Evolutionary conservation across 768 basidiomycete genomes (phyloP), one percentile per base, ranked within the genome.

Genomic region (Sistotremastrum niveocremeum): DNA sequence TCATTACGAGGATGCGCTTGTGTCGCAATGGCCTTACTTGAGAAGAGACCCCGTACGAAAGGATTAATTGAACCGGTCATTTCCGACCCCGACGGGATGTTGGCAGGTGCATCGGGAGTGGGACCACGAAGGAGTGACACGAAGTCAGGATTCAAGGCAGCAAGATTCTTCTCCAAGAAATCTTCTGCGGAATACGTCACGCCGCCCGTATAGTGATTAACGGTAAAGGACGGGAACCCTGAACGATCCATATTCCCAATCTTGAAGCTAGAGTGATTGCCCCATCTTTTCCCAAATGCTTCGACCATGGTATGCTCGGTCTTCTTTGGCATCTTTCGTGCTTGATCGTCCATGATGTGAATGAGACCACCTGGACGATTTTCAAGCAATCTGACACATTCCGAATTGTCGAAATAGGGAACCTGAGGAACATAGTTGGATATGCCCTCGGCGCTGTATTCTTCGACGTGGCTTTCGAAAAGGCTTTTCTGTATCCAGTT

Each of bases 261-360:
- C 62, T 93, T 93, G 78, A 97, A 97, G 0, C 82, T 83, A 0
- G 84, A 74, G 57, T 98, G 93, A 54, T 88, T 94, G 5, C 80
- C 86, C 88, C 91, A 97, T 1, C 94, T 76, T 62, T 97, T 98
- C 41, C 75, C 70, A 58, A 97, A 89, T 0, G 93, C 88, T 55
- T 95, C 90, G 6, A 93, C 77, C 89, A 98, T 95, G 0, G 84
- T 87, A 45, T 82, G 75, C 55, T 94, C 89, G 2, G 82, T 93
- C 76, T 93, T 91, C 65, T 90, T 93, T 49, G 78, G 81, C 47
- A 76, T 73, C 36, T 85, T 72, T 8, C 84, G 74, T 1, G 91
- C 85, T 62, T 95, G 91, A 58, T 98, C 94, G 57, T 98, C 93
- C 84, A 97, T 88, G 62, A 98, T 97, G 56, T 94, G 89, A 45